Evolutionary conservation across 2,329 filamentous ascomycete species (phyloP), one percentile per base, ranked within the genome.

Genomic region (Fusarium sp.): DNA sequence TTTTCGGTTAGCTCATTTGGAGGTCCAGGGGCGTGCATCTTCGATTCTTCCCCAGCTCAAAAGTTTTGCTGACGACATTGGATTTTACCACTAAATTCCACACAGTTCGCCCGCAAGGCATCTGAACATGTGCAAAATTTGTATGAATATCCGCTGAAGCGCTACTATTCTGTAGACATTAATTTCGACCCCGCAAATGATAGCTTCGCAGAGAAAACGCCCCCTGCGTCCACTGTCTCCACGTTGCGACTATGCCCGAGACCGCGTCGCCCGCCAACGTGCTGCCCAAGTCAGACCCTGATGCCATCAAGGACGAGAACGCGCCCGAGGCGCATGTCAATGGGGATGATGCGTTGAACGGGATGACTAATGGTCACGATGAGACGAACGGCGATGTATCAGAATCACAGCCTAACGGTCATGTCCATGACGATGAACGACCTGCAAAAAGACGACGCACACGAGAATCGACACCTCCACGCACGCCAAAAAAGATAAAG

Each of bases 381-480:
- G 66, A 76, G 63, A 63, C 70, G 45, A 74, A 76, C 25, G 71
- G 75, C 65, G 77, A 77, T 75, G 74, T 69, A 25, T 63, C 74
- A 16, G 66, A 76, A 75, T 71, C 77, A 76, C 52, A 83, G 84
- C 86, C 46, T 79, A 86, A 66, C 82, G 82, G 72, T 44, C 63
- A 73, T 33, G 60, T 55, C 65, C 78, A 81, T 70, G 81, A 82
- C 55, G 82, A 84, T 49, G 86, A 85, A 66, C 86, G 85, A 60
- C 89, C 89, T 31, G 81, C 85, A 21, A 94, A 94, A 82, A 89
- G 92, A 79, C 90, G 90, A 70, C 90, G 90, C 79, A 85, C 88
- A 35, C 84, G 83, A 70, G 84, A 87, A 15, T 79, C 80, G 70
- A 87, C 83, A 29, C 84, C 85, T 38, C 84, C 85, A 31, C 78